A percentile compares a stretch with the other conserved stretches of the same genome.
Evolutionary conservation across 2,329 filamentous ascomycete genomes (phyloP).

Genomic region (Pseudocercospora cruenta): DNA sequence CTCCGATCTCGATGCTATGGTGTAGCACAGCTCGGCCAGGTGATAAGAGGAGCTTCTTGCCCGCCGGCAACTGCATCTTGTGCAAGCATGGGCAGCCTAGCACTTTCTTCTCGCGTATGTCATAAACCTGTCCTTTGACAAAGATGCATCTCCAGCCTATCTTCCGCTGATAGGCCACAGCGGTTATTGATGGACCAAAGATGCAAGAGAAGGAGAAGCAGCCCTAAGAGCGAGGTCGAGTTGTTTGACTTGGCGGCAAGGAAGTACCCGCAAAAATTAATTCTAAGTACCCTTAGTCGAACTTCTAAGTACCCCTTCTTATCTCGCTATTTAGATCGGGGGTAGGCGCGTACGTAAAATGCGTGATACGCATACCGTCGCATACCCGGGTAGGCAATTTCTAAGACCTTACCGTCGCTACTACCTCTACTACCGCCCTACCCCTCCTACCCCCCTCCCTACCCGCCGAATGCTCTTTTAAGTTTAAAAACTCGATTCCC

Average conservation of each 20-base stretch:
- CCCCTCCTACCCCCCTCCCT: too few relatives aligned
- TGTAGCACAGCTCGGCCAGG: neutral
- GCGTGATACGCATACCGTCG: too few relatives aligned
- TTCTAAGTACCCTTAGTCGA: too few relatives aligned
- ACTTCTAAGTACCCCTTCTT: too few relatives aligned
- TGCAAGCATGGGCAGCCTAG: neutral
- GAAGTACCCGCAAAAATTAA: too few relatives aligned
- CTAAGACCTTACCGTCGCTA: too few relatives aligned
- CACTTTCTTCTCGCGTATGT: neutral
- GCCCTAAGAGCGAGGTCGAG: neutral
- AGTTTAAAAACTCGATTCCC: too few relatives aligned
- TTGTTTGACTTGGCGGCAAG: neutral
- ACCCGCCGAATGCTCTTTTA: too few relatives aligned
- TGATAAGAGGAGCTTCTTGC: conserved; percentile 3
- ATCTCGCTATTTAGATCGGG: too few relatives aligned
- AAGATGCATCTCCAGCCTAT: neutral
- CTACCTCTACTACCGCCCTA: too few relatives aligned
- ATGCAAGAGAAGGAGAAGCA: neutral
- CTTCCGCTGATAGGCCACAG: neutral
- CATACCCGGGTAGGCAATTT: too few relatives aligned
- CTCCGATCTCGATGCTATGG: neutral
- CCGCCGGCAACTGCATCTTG: neutral
- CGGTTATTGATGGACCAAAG: neutral
- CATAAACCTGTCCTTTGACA: neutral
- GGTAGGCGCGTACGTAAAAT: too few relatives aligned